Conservation (phyloP, 768 basidiomycete species). For the Baorangia bicolor region DNA sequence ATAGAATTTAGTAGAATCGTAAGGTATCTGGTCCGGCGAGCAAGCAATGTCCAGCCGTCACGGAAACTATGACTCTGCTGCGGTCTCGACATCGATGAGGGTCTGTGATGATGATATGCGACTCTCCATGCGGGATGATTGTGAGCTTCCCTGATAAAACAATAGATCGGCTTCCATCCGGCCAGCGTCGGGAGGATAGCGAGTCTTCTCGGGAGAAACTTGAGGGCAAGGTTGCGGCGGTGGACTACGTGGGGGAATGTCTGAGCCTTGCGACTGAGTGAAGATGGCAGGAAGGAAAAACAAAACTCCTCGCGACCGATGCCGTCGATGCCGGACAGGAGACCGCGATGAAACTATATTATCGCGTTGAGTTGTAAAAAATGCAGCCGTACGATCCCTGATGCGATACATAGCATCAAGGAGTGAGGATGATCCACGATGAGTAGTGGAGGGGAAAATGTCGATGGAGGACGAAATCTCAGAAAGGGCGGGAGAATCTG, state of each 20-base stretch:
- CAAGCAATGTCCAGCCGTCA: slow-evolving; percentile 10
- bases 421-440: slow-evolving; percentile 41
- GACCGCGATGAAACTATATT: slow-evolving; percentile 42
- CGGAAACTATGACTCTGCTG: slow-evolving; percentile 20
- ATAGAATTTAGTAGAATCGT: slow-evolving; percentile 28
- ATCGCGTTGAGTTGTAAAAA: slow-evolving; percentile 42
- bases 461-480: slow-evolving; percentile 47
- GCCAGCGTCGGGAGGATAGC: slow-evolving; percentile 37
- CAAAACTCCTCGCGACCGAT: slow-evolving; percentile 60
- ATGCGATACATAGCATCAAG: slow-evolving; percentile 55
- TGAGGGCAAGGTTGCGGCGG: slow-evolving; percentile 27
- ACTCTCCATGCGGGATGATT: slow-evolving; percentile 27
- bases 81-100: slow-evolving; percentile 30
- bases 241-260: slow-evolving; percentile 32
- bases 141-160: slow-evolving; percentile 31
- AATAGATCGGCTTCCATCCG: slow-evolving; percentile 24
- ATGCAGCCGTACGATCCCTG: slow-evolving; percentile 50
- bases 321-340: slow-evolving; percentile 45
- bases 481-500: slow-evolving; percentile 56
- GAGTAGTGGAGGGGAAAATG: slow-evolving; percentile 38
- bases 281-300: slow-evolving; percentile 86
- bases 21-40: slow-evolving; percentile 20
- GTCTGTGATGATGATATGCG: slow-evolving; percentile 28
- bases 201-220: slow-evolving; percentile 47
- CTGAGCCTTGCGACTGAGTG: slow-evolving; percentile 41